Conservation (phyloP, 768 basidiomycete species). For the Boletus sensibilis region DNA sequence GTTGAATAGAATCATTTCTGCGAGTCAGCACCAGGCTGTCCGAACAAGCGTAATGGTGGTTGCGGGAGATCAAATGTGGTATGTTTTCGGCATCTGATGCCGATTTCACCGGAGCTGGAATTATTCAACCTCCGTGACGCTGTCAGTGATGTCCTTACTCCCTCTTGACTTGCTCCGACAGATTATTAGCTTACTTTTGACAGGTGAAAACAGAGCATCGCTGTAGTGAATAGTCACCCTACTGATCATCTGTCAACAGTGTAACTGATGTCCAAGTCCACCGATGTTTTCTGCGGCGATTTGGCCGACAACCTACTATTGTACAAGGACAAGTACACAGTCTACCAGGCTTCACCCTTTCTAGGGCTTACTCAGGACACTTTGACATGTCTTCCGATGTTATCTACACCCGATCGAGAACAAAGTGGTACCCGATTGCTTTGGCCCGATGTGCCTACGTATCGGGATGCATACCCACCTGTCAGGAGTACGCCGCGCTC, state of each 20-base stretch:
- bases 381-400: neutral
- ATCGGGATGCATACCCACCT: neutral
- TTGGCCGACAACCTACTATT: constrained; percentile 5
- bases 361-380: neutral
- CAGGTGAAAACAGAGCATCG: constrained; percentile 14
- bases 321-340: constrained; percentile 6
- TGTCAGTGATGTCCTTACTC: neutral
- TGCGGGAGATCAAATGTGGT: neutral
- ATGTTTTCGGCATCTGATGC: constrained; percentile 24
- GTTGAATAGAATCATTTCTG: constrained; percentile 23
- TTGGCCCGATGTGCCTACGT: neutral
- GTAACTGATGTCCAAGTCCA: neutral
- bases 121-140: constrained; percentile 16
- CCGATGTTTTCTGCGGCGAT: constrained; percentile 9
- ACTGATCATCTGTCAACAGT: constrained; percentile 1
- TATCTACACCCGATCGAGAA: constrained; percentile 17
- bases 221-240: neutral
- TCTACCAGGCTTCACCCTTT: constrained; percentile 5
- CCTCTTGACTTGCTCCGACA: neutral
- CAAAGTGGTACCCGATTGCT: neutral
- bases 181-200: constrained; percentile 9
- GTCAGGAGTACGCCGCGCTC: constrained; percentile 8
- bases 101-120: constrained; percentile 17
- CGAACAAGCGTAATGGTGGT: neutral
- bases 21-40: neutral